phyloP scores from a whole-genome alignment of 164 flowering plant species.

The Nymphaea thermarum region DNA sequence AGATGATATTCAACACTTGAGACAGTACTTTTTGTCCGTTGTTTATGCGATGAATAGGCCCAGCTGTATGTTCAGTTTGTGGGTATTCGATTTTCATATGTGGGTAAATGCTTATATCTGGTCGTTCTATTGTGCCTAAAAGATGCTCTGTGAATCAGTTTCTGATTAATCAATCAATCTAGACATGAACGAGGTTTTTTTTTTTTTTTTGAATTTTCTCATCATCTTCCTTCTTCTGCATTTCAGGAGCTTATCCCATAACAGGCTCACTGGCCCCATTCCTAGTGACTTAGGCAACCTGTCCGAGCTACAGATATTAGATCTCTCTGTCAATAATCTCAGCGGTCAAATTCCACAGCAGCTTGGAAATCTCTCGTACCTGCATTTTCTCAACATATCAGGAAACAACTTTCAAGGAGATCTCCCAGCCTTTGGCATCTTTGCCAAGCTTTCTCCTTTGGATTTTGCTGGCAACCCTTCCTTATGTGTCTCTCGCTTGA shows the following conservation, averaged over 20 bases:
- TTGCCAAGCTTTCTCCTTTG: slow-evolving; percentile 64
- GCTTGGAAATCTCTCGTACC: slow-evolving; percentile 64
- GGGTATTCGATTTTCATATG: no score
- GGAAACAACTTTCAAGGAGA: slow-evolving; percentile 81
- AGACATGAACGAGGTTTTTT: no score
- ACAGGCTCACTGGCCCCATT: slow-evolving; percentile 55
- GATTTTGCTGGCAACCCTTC: slow-evolving; percentile 70
- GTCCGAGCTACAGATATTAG: slow-evolving; percentile 44
- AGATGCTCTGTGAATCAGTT: no score
- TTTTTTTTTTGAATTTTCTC: no score
- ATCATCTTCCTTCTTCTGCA: background rate
- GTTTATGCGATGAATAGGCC: no score
- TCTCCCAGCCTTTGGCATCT: slow-evolving; percentile 81
- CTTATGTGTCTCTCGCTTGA: slow-evolving; percentile 73
- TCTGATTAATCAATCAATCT: no score
- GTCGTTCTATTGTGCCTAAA: no score
- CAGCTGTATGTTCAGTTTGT: no score
- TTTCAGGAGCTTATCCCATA: slow-evolving; percentile 46
- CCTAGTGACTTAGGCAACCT: slow-evolving; percentile 54
- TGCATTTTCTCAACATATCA: slow-evolving; percentile 59
- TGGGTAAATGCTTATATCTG: no score
- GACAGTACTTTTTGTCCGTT: no score
- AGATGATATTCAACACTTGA: no score
- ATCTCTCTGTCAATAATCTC: slow-evolving; percentile 62
- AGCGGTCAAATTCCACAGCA: slow-evolving; percentile 74